Conservation (phyloP, 192 early-diverging fungal genomes). For the Podila horticola region DNA sequence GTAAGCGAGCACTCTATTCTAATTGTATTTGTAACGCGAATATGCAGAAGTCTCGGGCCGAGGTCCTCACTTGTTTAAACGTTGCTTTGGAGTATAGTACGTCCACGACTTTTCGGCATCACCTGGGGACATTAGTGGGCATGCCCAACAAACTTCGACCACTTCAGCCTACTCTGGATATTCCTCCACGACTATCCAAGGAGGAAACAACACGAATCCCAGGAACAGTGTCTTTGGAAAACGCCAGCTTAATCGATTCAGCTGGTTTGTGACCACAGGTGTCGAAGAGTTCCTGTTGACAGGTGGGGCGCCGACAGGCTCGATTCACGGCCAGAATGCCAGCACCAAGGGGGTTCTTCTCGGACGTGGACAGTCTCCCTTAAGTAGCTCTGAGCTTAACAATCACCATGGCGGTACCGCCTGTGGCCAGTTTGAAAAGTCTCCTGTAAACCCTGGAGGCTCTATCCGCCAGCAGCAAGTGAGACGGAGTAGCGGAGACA, state of each 20-base stretch:
- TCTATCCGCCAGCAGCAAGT: conserved; percentile 6
- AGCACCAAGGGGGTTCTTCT: background rate
- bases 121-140: conserved; percentile 15
- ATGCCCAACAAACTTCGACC: conserved; percentile 19
- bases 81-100: conserved; percentile 21
- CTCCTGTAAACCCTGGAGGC: conserved; percentile 11
- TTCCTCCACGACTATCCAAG: conserved; percentile 10
- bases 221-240: conserved; percentile 50
- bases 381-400: no score
- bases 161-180: conserved; percentile 28
- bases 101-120: conserved; percentile 54
- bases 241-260: conserved; percentile 53
- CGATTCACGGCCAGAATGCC: background rate
- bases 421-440: conserved; percentile 9
- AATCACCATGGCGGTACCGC: conserved; percentile 12
- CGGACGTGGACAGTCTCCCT: background rate
- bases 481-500: conserved; percentile 12
- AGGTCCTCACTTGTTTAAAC: conserved; percentile 1
- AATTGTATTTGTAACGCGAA: background rate
- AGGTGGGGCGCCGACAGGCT: conserved; percentile 15
- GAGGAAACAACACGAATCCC: conserved; percentile 17
- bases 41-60: no score
- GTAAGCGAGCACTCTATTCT: conserved; percentile 18
- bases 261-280: conserved; percentile 58
- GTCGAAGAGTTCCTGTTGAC: conserved; percentile 55